A percentile compares a stretch with the other conserved stretches of the same genome.
Evolutionary conservation across 2,329 filamentous ascomycete genomes (phyloP).

Genomic region (Rhinocladiella mackenziei): DNA sequence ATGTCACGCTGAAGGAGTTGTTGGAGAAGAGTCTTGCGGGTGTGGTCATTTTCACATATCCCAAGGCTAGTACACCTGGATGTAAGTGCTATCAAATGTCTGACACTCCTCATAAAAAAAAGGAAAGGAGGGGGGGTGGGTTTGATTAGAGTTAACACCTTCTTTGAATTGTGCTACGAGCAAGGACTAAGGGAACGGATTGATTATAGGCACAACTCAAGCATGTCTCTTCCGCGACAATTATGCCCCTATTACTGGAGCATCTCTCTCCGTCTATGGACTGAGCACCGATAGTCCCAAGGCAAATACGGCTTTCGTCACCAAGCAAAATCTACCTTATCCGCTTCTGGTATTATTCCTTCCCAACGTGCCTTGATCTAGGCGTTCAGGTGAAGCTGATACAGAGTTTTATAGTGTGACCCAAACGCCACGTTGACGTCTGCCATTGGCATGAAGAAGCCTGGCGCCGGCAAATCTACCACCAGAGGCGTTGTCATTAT

Average conservation of each 20-base stretch:
- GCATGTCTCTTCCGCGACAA: slow-evolving; percentile 89
- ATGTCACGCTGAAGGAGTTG: slow-evolving; percentile 74
- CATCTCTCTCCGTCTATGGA: slow-evolving; percentile 82
- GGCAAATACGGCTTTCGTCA: slow-evolving; percentile 87
- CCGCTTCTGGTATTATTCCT: slow-evolving; percentile 57
- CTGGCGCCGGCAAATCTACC: slow-evolving; percentile 60
- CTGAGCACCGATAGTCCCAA: slow-evolving; percentile 84
- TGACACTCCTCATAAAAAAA: too few relatives aligned
- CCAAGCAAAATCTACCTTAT: slow-evolving; percentile 86
- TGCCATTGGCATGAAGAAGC: slow-evolving; percentile 89
- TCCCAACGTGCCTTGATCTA: neutral
- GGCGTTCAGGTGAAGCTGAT: neutral
- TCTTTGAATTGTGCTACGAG: too few relatives aligned
- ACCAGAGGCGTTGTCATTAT: slow-evolving; percentile 84
- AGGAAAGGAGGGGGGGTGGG: too few relatives aligned
- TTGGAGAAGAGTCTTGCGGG: slow-evolving; percentile 79
- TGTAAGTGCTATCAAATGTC: too few relatives aligned
- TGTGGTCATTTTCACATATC: slow-evolving; percentile 72
- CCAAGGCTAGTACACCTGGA: slow-evolving; percentile 87
- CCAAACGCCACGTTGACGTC: slow-evolving; percentile 67
- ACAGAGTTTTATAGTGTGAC: slow-evolving; percentile 56
- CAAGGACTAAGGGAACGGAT: neutral
- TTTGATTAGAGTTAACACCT: too few relatives aligned
- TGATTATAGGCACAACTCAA: slow-evolving; percentile 73
- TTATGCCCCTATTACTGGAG: slow-evolving; percentile 69